Percentiles rank a stretch among this genome's conserved stretches.
Evolutionary conservation across 768 basidiomycete genomes (phyloP).

Genomic region (Boletus pseudopeckii): DNA sequence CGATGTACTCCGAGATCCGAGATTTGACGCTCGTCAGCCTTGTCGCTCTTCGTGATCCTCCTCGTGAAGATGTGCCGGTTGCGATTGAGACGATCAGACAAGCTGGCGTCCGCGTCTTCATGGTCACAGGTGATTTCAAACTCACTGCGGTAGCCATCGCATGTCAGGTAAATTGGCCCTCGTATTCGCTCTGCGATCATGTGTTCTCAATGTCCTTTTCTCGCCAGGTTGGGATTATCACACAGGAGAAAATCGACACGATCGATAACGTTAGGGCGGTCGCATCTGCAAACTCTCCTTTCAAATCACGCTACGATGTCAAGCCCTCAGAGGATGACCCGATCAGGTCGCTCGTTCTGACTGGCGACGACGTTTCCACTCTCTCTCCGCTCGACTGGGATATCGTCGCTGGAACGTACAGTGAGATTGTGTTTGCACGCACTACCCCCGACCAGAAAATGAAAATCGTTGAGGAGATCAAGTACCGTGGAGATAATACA

Average conservation of each 20-base stretch:
- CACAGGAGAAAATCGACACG: constrained; percentile 38
- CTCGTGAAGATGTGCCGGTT: constrained; percentile 46
- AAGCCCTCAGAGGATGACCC: constrained; percentile 39
- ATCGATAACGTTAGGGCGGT: constrained; percentile 24
- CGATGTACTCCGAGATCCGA: constrained; percentile 35
- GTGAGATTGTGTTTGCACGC: constrained; percentile 51
- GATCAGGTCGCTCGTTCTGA: constrained; percentile 39
- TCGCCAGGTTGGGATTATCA: constrained; percentile 41
- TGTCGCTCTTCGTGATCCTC: constrained; percentile 55
- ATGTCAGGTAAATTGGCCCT: constrained; percentile 35
- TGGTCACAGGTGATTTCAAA: constrained; percentile 57
- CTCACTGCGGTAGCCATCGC: constrained; percentile 53
- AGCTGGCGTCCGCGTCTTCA: constrained; percentile 53
- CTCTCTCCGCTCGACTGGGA: constrained; percentile 40
- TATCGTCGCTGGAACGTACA: constrained; percentile 34
- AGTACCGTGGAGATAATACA: constrained; percentile 43
- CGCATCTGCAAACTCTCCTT: constrained; percentile 10
- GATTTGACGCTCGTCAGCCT: constrained; percentile 49
- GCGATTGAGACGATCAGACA: constrained; percentile 46
- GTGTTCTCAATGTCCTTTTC: not conserved
- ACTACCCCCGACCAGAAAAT: constrained; percentile 59
- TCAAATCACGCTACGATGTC: constrained; percentile 22
- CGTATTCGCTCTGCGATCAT: not conserved
- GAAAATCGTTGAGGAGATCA: constrained; percentile 53
- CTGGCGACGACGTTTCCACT: constrained; percentile 42